Evolutionary conservation across 202 grass and related monocot genomes (phyloP).

Genomic region (Tripidium arundinaceum): DNA sequence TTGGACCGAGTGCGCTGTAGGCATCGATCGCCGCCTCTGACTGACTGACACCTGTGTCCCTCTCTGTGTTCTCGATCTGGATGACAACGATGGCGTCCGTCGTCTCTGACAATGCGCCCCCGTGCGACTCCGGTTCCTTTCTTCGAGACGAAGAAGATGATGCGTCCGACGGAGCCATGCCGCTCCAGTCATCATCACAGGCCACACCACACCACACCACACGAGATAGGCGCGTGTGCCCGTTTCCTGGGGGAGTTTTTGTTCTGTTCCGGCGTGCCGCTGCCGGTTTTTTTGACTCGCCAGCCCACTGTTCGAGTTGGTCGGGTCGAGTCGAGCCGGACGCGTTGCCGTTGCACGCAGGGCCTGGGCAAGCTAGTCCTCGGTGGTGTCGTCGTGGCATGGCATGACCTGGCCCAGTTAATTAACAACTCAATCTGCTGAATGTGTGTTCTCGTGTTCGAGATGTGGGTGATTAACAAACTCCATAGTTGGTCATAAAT

Average conservation of each 20-base stretch:
- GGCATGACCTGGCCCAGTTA: too few relatives aligned
- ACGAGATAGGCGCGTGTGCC: not conserved
- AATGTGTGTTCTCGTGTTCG: not conserved
- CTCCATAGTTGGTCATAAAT: too few relatives aligned
- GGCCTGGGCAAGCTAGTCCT: not conserved
- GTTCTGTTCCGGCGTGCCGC: not conserved
- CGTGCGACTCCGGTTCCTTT: not conserved
- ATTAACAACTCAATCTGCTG: not conserved
- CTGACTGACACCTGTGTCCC: not conserved
- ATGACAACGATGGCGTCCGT: not conserved
- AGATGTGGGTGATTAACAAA: not conserved
- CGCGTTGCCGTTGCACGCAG: not conserved
- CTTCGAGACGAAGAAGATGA: not conserved
- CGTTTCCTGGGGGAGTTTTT: not conserved
- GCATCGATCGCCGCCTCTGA: not conserved
- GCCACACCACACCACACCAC: not conserved
- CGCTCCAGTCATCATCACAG: not conserved
- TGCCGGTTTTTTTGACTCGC: not conserved
- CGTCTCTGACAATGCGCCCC: not conserved
- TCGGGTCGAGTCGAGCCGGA: not conserved
- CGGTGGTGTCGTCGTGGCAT: too few relatives aligned
- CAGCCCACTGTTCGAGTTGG: not conserved
- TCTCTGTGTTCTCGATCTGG: not conserved
- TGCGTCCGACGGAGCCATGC: not conserved
- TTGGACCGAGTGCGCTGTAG: not conserved